A percentile compares a stretch with the other conserved stretches of the same genome.
Conservation (phyloP, 345 rosid species). For the Salix viminalis region DNA sequence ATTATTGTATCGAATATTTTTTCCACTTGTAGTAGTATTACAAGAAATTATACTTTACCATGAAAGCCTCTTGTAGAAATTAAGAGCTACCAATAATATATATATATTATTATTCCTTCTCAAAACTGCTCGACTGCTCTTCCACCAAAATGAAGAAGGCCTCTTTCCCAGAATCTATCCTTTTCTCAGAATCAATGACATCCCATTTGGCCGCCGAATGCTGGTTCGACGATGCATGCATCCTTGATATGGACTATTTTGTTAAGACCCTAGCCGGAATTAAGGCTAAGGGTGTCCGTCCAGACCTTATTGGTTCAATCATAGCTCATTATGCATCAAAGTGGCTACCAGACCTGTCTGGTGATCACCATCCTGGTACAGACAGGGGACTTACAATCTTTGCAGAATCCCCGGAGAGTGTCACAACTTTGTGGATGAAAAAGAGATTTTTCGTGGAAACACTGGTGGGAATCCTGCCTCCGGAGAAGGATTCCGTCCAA, state of each 20-base stretch:
- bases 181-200: constrained; percentile 28
- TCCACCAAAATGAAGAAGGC: constrained; percentile 39
- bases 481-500: constrained; percentile 71
- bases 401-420: constrained; percentile 44
- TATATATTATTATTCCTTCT: neutral
- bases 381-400: constrained; percentile 17
- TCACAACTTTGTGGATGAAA: constrained; percentile 63
- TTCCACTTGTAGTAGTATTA: too few species aligned
- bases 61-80: neutral
- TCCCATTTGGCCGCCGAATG: constrained; percentile 28
- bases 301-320: constrained; percentile 77
- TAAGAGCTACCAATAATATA: neutral
- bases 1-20: too few species aligned
- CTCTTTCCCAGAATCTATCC: constrained; percentile 31
- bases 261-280: constrained; percentile 65
- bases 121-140: neutral
- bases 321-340: constrained; percentile 77
- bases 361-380: neutral
- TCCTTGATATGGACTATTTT: constrained; percentile 76
- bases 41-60: neutral
- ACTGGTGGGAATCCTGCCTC: constrained; percentile 70
- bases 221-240: constrained; percentile 70
- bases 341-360: constrained; percentile 76
- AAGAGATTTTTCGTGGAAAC: constrained; percentile 75
- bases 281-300: constrained; percentile 76